phyloP scores from a whole-genome alignment of 2,329 filamentous ascomycete species.

The Diaporthe sp. region DNA sequence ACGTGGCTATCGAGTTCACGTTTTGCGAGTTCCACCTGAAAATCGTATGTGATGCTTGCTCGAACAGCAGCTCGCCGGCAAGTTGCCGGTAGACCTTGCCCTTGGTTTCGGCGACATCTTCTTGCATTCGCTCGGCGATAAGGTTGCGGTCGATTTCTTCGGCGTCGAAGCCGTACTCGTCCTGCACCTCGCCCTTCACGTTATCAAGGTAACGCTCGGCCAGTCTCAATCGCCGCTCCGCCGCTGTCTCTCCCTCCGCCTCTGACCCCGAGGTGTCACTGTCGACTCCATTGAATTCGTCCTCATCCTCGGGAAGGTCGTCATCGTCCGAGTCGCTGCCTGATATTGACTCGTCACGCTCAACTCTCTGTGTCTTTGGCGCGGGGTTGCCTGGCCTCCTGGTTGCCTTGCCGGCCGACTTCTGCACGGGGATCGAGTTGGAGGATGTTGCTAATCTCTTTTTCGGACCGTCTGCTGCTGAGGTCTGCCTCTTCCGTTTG shows the following conservation, averaged over 20 bases:
- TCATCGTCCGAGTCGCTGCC: slow-evolving; percentile 84
- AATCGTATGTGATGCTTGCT: slow-evolving; percentile 74
- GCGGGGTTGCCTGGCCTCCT: slow-evolving; percentile 45
- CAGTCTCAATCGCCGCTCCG: slow-evolving; percentile 86
- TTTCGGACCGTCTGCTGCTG: slow-evolving; percentile 67
- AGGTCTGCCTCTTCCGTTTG: slow-evolving; percentile 83
- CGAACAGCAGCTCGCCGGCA: slow-evolving; percentile 79
- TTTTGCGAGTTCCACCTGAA: slow-evolving; percentile 84
- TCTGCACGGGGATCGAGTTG: slow-evolving; percentile 55
- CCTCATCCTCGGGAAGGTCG: slow-evolving; percentile 52
- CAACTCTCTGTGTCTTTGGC: slow-evolving; percentile 56
- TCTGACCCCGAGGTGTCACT: slow-evolving; percentile 78
- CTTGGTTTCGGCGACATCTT: slow-evolving; percentile 93
- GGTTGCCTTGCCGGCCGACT: slow-evolving; percentile 49
- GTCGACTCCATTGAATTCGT: slow-evolving; percentile 50
- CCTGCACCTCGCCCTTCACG: slow-evolving; percentile 80
- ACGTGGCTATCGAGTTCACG: slow-evolving; percentile 84
- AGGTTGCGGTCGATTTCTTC: slow-evolving; percentile 93
- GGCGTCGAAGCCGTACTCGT: slow-evolving; percentile 91
- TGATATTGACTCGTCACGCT: slow-evolving; percentile 85
- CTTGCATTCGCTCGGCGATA: slow-evolving; percentile 89
- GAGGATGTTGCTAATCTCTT: slow-evolving; percentile 69
- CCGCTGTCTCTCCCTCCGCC: slow-evolving; percentile 87
- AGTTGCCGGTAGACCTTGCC: slow-evolving; percentile 89
- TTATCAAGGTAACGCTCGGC: slow-evolving; percentile 96